Evolutionary conservation across 768 basidiomycete species (phyloP), one percentile per base, ranked within the genome.

Genomic region (Leccinum disarticulatum): DNA sequence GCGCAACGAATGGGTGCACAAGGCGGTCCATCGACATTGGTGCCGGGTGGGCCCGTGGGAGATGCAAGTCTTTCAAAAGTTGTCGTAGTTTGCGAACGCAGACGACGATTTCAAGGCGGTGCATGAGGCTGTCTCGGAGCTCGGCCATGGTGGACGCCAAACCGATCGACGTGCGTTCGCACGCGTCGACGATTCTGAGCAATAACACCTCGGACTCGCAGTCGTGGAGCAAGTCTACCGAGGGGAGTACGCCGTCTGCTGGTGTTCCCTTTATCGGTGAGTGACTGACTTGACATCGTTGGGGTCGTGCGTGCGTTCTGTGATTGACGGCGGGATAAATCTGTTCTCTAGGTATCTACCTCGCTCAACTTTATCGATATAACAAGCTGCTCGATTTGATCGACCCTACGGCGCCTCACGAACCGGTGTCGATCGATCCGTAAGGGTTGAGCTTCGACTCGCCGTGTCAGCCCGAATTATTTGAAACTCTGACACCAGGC

Each of bases 261-360:
- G 92, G 91, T 66, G 81, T 93, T n/a, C 91, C 91, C 7, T 92
- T 93, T 76, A 85, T 93, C 48, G 90, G 91, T 90, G 65, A 22
- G 82, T 76, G 43, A 51, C 53, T 54, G 31, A 10, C 10, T 52
- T 52, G 35, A 25, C 57, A 28, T 19, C 5, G 49, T 19, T 25
- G 50, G 9, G 2, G 30, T 1, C 30, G 30, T 31, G 9, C 30
- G 30, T n/a, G n/a, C n/a, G n/a, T n/a, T n/a, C 36, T n/a, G 9
- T n/a, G 15, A 31, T 31, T 64, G 36, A 62, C 25, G 14, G 57
- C 38, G 56, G 4, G 2, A 17, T 17, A n/a, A n/a, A n/a, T n/a
- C n/a, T n/a, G 30, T 67, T 57, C 57, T 38, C 15, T 19, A 91
- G 91, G 91, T 53, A 78, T 91, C 41, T 94, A 94, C 68, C 79